phyloP scores from a whole-genome alignment of 192 early-diverging fungal species.

The Backusella circina region DNA sequence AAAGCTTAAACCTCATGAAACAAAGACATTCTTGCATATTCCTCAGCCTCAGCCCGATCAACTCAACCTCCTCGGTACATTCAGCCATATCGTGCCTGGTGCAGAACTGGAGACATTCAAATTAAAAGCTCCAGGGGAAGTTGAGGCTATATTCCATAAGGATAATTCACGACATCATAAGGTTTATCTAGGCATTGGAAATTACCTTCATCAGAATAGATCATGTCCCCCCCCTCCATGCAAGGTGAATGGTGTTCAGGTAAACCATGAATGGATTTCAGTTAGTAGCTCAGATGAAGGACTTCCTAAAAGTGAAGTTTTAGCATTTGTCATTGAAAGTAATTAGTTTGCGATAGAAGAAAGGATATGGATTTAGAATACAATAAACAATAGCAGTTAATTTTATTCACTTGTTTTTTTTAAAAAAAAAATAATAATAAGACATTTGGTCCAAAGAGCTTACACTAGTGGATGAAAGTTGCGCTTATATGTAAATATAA shows the following conservation, averaged over 20 bases:
- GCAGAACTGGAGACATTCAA: constrained; percentile 12
- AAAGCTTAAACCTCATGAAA: constrained; percentile 34
- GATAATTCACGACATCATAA: background rate
- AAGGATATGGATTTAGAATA: background rate
- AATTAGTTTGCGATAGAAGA: background rate
- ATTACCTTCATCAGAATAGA: background rate
- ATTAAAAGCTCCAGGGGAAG: background rate
- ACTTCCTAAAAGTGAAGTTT: background rate
- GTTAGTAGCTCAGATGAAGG: constrained; percentile 10
- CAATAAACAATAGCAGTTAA: no score
- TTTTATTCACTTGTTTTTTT: no score
- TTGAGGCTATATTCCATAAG: constrained; percentile 5
- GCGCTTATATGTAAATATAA: no score
- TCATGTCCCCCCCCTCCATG: background rate
- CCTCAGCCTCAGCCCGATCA: constrained; percentile 13
- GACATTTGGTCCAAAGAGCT: no score
- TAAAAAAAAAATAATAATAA: no score
- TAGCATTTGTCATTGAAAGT: background rate
- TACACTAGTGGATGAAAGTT: no score
- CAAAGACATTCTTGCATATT: constrained; percentile 34
- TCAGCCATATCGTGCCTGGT: constrained; percentile 35
- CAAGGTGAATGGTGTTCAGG: background rate
- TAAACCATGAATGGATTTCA: background rate
- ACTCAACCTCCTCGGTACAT: constrained; percentile 21
- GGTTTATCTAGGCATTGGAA: constrained; percentile 18